Conservation (phyloP, 257 asterid species). For the Plantago major region DNA sequence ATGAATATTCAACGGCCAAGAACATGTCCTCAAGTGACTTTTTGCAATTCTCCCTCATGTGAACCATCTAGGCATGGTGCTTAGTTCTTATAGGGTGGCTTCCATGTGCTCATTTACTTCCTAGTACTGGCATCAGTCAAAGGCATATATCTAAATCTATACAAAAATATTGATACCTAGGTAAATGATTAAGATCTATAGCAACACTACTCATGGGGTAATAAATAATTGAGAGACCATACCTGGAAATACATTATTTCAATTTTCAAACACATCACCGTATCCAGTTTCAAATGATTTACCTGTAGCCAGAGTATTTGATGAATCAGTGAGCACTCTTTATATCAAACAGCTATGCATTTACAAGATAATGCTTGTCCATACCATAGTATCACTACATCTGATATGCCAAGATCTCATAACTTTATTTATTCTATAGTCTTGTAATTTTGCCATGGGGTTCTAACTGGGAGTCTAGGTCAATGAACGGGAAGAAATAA, state of each 20-base stretch:
- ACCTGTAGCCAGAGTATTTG: slow-evolving; percentile 11
- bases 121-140: slow-evolving; percentile 27
- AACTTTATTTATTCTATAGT: too few relatives aligned
- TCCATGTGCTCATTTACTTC: slow-evolving; percentile 54
- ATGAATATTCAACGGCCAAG: too few relatives aligned
- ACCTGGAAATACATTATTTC: slow-evolving; percentile 16
- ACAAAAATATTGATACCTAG: slow-evolving; percentile 16
- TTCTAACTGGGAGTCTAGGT: too few relatives aligned
- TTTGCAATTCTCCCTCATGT: background rate
- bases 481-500: too few relatives aligned
- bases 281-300: slow-evolving; percentile 6
- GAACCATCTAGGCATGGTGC: background rate
- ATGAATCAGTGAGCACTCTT: slow-evolving; percentile 15
- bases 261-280: slow-evolving; percentile 16
- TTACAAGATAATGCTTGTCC: slow-evolving; percentile 9
- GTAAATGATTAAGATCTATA: slow-evolving; percentile 34
- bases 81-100: background rate
- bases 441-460: too few relatives aligned
- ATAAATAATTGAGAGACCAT: slow-evolving; percentile 7
- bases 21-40: too few relatives aligned
- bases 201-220: slow-evolving; percentile 5
- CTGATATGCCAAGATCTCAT: too few relatives aligned
- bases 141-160: slow-evolving; percentile 16
- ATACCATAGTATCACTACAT: too few relatives aligned
- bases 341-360: slow-evolving; percentile 7